Base-by-base conservation (phyloP, 345 rosid species). In the Eucalyptus cladocalyx region DNA sequence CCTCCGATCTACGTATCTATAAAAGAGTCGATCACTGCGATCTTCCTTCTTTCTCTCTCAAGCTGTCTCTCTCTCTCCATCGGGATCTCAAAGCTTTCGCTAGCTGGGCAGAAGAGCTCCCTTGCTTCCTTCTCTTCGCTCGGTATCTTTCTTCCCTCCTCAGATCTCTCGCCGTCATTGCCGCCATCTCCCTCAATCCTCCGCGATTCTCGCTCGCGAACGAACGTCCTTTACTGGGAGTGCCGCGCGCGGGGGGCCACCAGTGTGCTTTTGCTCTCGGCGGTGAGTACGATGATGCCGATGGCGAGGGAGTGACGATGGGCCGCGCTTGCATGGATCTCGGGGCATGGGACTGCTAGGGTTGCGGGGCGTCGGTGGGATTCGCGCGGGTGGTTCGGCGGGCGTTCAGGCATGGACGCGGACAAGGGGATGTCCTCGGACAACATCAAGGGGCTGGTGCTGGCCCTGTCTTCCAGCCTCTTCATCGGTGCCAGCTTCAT, bases 401-500 rank as follows among this genome's bases (percentile, higher is more conserved):
- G 15, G 45, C 85, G 43, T 91, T 91, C 88, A 87, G 93, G 45
- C 92, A 89, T 90, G 23, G 97, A 94, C 81, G 89, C 94, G 2
- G 91, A 96, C 88, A 93, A 65, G 89, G 98, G 97, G 34, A 96
- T 97, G 97, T 95, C 99, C 30, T 91, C 95, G 24, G 99, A 96
- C 93, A 97, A 96, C 91, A 91, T 95, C 72, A 96, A 96, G 94
- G 99, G 99, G 28, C 91, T 97, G 93, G 94, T 96, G 67, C 89
- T 97, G 92, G 99, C 98, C 13, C 87, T 97, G 76, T 95, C 98
- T 80, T 97, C 98, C 7, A 97, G 99, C 91, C 88, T 94, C 40
- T 97, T 97, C 92, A 97, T 96, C 86, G 99, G 99, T 40, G 96
- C 96, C 50, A 96, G 98, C 88, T 97, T 97, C 94, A 97, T 97